Base-by-base conservation (phyloP, 305 asterid species). In the Petunia hybrid region DNA sequence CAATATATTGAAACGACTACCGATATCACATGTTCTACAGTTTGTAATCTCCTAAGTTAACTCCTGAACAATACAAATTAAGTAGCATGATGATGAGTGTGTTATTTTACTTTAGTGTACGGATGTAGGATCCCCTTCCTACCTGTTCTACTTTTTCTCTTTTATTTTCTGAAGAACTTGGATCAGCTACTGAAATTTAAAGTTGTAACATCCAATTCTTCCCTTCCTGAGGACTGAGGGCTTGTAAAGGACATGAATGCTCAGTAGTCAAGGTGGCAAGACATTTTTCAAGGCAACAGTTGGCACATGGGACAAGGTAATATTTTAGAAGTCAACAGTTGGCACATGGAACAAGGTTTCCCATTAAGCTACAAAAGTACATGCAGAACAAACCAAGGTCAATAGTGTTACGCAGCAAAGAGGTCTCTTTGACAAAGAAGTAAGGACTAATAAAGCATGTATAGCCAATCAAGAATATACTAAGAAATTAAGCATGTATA, bases 181-280 rank as follows among this genome's bases (percentile, higher is more conserved):
- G 8, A 70, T 70, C 60, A 70, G 46, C 42, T 9, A 46, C 77
- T 70, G 60, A 46, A 48, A 48, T 35, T 46, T 70, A 68, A 38
- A 8, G 16, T 40, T 42, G 76, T 22, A 0, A 8, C 4, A 68
- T 22, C 8, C 16, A 69, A 16, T 43, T 43, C 57, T 22, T 40
- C 9, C 40, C 7, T 22, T 69, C 5, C 41, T 16, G 0, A 69
- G 76, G 38, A 69, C 57, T 1, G 16, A 69, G 9, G 57, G 40
- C 76, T 45, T 43, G 16, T 22, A 16, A 69, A 22, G 55, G 57
- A 43, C 0, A 69, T 16, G 55, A 16, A 43, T 22, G 22, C 0
- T 7, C 59, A 69, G 59, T 0, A 8, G 76, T 43, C 39, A 2
- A 4, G 22, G 59, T 22, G 41, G 40, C 46, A 70, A 71, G 77